Evolutionary conservation across 257 asterid genomes (phyloP), one percentile per base, ranked within the genome.

Genomic region (Fraxinus pennsylvanica): DNA sequence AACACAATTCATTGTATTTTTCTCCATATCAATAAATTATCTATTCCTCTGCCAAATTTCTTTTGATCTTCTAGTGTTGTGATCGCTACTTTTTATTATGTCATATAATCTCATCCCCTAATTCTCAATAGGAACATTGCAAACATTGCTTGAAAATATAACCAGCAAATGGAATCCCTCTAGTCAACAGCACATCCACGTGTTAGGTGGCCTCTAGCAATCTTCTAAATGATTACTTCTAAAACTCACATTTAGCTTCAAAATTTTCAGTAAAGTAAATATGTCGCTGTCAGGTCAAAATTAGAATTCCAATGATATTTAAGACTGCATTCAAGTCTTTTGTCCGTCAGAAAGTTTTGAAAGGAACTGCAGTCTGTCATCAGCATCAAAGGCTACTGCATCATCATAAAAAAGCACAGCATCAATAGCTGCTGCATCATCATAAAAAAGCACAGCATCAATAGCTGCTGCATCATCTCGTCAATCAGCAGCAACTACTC

Each of bases 401-500:
- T 81, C 83, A 79, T 82, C 90, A 87, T 85, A 89, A 83, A 81
- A 79, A 74, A 84, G 84, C 81, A 78, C 88, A 84, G 86, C 91
- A 86, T 72, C 89, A 66, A 82, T 89, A 78, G 78, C 91, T 79
- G 71, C 86, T 70, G 81, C 88, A 78, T 86, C 88, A 86, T 81
- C 89, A 25, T 61, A 61, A 61, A 35, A 30, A 71, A 79, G 79
- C 82, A 79, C 88, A 87, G 85, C 89, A 88, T 81, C 91, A 81
- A 81, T 74, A 78, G 84, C 87, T 83, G 83, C 89, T 82, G 84
- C 91, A 78, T 84, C 91, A 82, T 82, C 89, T 83, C 80, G 81
- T 39, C 88, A 79, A 71, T 80, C 92, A 86, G 87, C 94, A 83
- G 84, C 92, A 84, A 81, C 87, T 75, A 85, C 86, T 83, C 84